Percentiles rank a stretch among this genome's conserved stretches.
Conservation (phyloP, 768 basidiomycete species). For the Psilocybe tampanensis region DNA sequence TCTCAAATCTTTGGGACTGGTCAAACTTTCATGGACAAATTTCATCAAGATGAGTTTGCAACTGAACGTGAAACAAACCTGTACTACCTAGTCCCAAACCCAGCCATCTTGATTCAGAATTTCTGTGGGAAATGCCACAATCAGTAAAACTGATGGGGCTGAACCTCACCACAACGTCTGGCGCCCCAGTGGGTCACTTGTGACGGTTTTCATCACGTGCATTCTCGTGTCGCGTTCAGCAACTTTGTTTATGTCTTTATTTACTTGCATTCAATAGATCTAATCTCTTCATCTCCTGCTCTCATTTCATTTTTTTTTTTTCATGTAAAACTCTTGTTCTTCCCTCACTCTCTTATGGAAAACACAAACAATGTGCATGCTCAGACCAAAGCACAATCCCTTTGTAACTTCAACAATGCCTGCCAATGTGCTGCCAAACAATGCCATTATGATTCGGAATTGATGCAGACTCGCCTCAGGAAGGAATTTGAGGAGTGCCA, state of each 20-base stretch:
- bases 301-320: not conserved
- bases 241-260: conserved; percentile 8
- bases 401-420: not conserved
- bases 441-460: not conserved
- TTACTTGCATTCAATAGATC: not conserved
- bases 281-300: too few relatives aligned
- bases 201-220: conserved; percentile 9
- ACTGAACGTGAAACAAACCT: too few relatives aligned
- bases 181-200: conserved; percentile 16
- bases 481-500: not conserved
- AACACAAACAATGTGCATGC: not conserved
- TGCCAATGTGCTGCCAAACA: not conserved
- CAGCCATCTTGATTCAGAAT: not conserved
- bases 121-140: not conserved
- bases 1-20: too few relatives aligned
- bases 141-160: conserved; percentile 1
- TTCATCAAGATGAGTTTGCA: too few relatives aligned
- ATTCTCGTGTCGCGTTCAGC: conserved; percentile 11
- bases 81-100: conserved; percentile 4
- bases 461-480: not conserved
- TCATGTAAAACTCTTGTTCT: not conserved
- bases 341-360: not conserved
- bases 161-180: conserved; percentile 21
- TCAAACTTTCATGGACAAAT: too few relatives aligned
- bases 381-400: not conserved